Evolutionary conservation across 257 asterid genomes (phyloP).

Genomic region (Echites panduratus): DNA sequence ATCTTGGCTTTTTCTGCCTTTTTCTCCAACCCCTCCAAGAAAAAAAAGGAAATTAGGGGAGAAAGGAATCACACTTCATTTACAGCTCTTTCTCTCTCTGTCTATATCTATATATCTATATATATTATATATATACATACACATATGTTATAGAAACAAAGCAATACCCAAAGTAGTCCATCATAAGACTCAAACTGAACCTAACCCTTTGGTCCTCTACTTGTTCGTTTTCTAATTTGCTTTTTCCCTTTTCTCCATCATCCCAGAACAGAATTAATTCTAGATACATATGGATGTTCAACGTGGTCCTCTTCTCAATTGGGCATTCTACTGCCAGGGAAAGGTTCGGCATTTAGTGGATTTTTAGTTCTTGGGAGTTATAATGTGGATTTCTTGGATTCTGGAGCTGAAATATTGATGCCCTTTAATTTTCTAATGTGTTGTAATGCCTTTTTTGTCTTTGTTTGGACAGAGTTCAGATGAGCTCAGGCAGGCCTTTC

Average conservation of each 20-base stretch:
- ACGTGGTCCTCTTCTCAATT: conserved; percentile 47
- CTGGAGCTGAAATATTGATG: background rate
- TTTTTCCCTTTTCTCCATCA: background rate
- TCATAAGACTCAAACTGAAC: background rate
- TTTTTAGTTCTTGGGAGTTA: background rate
- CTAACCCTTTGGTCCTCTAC: too few relatives aligned
- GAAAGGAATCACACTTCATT: background rate
- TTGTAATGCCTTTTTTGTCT: background rate
- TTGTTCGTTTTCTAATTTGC: background rate
- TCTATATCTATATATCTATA: too few relatives aligned
- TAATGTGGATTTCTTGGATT: background rate
- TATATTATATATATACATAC: too few relatives aligned
- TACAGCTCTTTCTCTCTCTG: background rate
- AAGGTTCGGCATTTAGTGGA: conserved; percentile 39
- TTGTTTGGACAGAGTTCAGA: conserved; percentile 56
- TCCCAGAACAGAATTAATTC: background rate
- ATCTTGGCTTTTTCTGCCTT: conserved; percentile 45
- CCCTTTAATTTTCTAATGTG: background rate
- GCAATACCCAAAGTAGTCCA: conserved; percentile 19
- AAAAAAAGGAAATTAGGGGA: background rate
- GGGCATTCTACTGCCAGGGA: conserved; percentile 57
- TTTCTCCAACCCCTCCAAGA: conserved; percentile 27
- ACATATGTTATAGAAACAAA: conserved; percentile 3
- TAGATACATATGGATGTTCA: conserved; percentile 49
- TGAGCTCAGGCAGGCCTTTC: conserved; percentile 54